phyloP scores from a whole-genome alignment of 495 filamentous ascomycete species.

The Xylaria nigripes region DNA sequence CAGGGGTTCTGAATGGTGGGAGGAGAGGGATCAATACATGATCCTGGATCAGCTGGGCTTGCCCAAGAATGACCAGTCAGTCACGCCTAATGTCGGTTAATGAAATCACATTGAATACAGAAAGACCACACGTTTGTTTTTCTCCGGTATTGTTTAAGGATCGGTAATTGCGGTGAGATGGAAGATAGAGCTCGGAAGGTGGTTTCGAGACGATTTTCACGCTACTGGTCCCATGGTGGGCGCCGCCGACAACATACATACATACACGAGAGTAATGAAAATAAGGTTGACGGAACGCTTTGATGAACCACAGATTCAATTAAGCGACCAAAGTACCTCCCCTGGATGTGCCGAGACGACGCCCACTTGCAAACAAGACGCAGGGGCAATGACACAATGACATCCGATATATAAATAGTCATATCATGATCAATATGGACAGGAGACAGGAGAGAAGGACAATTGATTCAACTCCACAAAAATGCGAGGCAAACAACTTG shows the following conservation, averaged over 20 bases:
- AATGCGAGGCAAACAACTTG: no score
- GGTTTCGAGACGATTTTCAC: neutral
- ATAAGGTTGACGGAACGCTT: neutral
- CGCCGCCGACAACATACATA: constrained; percentile 7
- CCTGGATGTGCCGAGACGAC: neutral
- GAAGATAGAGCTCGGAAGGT: neutral
- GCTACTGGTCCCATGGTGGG: neutral
- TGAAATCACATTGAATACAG: neutral
- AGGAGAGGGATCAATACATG: neutral
- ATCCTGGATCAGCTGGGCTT: neutral
- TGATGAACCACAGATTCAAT: neutral
- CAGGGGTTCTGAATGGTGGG: neutral
- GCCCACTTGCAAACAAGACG: neutral
- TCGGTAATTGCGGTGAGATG: neutral
- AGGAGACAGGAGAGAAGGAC: no score
- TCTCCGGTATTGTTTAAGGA: neutral
- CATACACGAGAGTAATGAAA: neutral
- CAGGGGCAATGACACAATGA: neutral
- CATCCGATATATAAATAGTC: neutral
- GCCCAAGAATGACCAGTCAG: neutral
- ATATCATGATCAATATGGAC: neutral
- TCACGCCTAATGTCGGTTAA: neutral
- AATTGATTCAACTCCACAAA: no score
- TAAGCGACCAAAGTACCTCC: neutral
- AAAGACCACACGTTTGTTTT: neutral